Base-by-base conservation (phyloP, 768 basidiomycete species). In the Lepiota subincarnata region DNA sequence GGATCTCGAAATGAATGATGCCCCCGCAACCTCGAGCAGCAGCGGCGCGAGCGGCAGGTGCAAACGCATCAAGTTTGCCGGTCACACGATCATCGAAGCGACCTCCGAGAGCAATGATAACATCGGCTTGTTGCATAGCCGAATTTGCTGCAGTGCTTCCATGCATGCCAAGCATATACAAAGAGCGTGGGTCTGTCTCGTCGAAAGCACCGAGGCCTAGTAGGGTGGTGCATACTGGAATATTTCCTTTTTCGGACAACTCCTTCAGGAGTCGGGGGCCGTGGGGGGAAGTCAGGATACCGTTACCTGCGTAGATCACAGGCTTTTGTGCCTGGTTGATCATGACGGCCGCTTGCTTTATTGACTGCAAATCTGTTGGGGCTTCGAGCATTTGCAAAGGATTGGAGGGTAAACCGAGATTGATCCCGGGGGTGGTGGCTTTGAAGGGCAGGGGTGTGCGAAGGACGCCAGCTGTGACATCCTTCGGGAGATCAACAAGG, bases 131-230 rank as follows among this genome's bases (percentile, higher is more conserved):
- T 72, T 99, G 97, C 82, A 99, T 98, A 3, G 96, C 96, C 39
- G 97, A 73, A 73, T 99, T 99, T 62, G 97, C 97, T 63, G 98
- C 98, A 4, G 95, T 93, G 24, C 84, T 85, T 4, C 97, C 97
- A 74, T 98, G 97, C 97, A 98, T 98, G 54, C 96, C 96, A 51
- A 99, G 82, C 96, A 98, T 98, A 69, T 98, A 94, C 65, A 99
- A 72, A 59, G 87, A 87, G 69, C 79, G 83, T 34, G 86, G 83
- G 69, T 92, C 81, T 48, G 79, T 82, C 77, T 99, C 97, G 71
- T 98, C 94, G 65, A 90, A 99, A 2, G 89, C 87, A 57, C 97
- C 97, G 41, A 99, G 84, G 52, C 96, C 97, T 64, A 96, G 95
- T 10, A 99, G 73, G 38, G 96, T 98, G 16, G 97, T 98, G 56